phyloP scores from a whole-genome alignment of 768 basidiomycete genomes.

The Termitomyces eurrhizus region DNA sequence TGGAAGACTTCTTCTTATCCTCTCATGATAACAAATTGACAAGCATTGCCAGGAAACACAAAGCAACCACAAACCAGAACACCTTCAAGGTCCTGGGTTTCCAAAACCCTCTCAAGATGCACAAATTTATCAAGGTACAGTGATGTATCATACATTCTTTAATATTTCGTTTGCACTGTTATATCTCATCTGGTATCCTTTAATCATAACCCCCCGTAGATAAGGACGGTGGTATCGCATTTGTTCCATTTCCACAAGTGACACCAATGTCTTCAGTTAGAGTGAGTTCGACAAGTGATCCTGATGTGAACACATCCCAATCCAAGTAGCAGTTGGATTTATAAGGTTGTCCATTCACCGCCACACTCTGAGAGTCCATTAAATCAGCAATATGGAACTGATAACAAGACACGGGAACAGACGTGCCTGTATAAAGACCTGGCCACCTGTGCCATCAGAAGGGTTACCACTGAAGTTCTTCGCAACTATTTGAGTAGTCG shows the following conservation, averaged over 20 bases:
- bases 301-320: slow-evolving; percentile 57
- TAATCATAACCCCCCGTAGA: slow-evolving; percentile 60
- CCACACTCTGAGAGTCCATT: slow-evolving; percentile 42
- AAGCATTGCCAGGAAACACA: no score
- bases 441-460: slow-evolving; percentile 44
- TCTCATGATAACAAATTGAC: no score
- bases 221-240: slow-evolving; percentile 54
- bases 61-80: no score
- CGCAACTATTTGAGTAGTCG: slow-evolving; percentile 51
- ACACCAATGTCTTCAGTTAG: slow-evolving; percentile 50
- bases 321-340: slow-evolving; percentile 64
- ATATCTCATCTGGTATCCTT: slow-evolving; percentile 1
- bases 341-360: slow-evolving; percentile 52
- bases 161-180: not conserved
- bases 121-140: no score
- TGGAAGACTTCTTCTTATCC: no score
- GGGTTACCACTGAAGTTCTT: slow-evolving; percentile 53
- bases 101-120: no score
- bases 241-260: slow-evolving; percentile 42
- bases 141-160: no score
- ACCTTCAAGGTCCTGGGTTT: no score
- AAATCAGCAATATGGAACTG: not conserved
- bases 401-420: not conserved
- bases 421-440: slow-evolving; percentile 52
- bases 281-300: slow-evolving; percentile 51